These are phyloP conservation scores for Tulasnella sp. DNA, from an alignment of 768 basidiomycete genomes.

Conservation along the genomic window DNA sequence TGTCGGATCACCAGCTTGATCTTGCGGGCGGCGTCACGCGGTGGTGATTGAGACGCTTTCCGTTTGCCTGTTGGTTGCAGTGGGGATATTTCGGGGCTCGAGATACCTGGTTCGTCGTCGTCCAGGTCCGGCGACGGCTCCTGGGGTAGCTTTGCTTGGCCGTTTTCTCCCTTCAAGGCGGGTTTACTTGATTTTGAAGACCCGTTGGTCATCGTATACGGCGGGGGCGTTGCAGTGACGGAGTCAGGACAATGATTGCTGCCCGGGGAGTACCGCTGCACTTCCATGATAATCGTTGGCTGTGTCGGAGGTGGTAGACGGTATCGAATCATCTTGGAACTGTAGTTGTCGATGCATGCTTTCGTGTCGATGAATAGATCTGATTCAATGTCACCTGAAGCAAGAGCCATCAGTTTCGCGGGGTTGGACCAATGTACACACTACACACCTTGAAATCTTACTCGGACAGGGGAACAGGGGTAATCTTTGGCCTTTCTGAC, in stretches of 20 bases:
- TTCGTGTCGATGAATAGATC: slow-evolving; percentile 61
- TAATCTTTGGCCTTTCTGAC: slow-evolving; percentile 62
- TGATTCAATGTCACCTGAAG: slow-evolving; percentile 35
- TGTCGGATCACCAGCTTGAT: no score
- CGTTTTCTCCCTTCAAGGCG: no score
- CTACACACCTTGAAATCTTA: slow-evolving; percentile 47
- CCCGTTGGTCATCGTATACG: no score
- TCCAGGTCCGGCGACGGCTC: no score
- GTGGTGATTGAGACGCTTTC: no score
- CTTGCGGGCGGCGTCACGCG: no score
- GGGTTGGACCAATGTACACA: slow-evolving; percentile 17
- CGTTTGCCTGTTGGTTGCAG: no score
- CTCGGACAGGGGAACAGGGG: slow-evolving; percentile 63
- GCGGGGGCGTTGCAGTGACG: no score
- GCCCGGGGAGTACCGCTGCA: background rate
- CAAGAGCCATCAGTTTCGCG: slow-evolving; percentile 13
- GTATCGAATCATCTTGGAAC: slow-evolving; percentile 60
- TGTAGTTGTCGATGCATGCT: slow-evolving; percentile 63
- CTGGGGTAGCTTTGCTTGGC: no score
- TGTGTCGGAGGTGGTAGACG: slow-evolving; percentile 47
- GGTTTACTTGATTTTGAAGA: no score
- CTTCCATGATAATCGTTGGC: slow-evolving; percentile 4
- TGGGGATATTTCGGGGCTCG: no score
- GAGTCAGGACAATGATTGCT: background rate
- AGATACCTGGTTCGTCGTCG: no score